phyloP scores from a whole-genome alignment of 805 yeast species.

The Barnettozyma vustinii region DNA sequence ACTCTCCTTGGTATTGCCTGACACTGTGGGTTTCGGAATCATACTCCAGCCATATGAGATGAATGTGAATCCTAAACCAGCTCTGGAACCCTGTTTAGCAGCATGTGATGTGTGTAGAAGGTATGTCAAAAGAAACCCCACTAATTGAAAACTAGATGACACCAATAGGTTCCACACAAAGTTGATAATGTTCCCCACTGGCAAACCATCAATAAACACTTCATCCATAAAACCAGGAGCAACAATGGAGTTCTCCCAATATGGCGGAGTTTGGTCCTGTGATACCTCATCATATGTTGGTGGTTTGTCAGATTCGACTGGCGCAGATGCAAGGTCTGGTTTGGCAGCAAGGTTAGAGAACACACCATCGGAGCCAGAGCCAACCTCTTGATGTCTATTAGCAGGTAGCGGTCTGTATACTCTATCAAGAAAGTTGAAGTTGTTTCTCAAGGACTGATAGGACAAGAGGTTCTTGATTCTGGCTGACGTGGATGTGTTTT shows the following conservation, averaged over 20 bases:
- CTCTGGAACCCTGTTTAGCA: constrained; percentile 89
- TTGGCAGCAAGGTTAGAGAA: constrained; percentile 89
- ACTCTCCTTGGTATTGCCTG: constrained; percentile 18
- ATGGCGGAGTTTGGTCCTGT: constrained; percentile 90
- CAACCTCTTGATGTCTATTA: constrained; percentile 4
- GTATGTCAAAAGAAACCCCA: constrained; percentile 89
- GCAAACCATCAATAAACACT: constrained; percentile 89
- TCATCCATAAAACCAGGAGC: constrained; percentile 78
- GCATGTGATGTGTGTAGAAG: constrained; percentile 94
- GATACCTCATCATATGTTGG: constrained; percentile 96
- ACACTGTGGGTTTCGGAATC: constrained; percentile 38
- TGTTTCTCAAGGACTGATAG: constrained; percentile 27
- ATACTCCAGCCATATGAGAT: constrained; percentile 61
- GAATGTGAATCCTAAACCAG: constrained; percentile 85
- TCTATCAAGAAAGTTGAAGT: constrained; percentile 36
- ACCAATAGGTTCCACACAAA: constrained; percentile 88
- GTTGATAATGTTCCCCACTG: constrained; percentile 88
- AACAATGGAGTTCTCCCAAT: constrained; percentile 88
- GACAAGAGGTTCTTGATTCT: constrained; percentile 1
- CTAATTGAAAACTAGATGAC: constrained; percentile 86
- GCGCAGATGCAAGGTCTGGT: constrained; percentile 45
- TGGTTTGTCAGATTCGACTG: constrained; percentile 44
- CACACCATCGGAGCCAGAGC: constrained; percentile 72
- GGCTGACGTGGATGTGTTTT: neutral
- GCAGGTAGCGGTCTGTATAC: constrained; percentile 22